Percentiles rank a stretch among this genome's conserved stretches.
These are phyloP conservation scores for Neoboletus subvelutipes DNA, from an alignment of 768 basidiomycete genomes.

Conservation along the genomic window DNA sequence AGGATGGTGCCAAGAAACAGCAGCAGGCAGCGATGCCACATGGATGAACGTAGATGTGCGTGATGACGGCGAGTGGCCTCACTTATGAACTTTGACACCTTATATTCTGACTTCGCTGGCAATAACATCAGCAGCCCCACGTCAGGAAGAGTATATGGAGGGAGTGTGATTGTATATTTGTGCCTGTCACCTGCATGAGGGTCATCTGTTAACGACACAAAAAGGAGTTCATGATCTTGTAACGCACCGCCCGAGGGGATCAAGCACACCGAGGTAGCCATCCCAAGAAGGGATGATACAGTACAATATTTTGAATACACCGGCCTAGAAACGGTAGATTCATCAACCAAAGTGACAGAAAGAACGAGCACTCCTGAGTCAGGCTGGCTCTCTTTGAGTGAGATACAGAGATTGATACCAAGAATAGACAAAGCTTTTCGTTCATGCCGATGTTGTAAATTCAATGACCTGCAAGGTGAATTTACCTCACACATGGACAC, in stretches of 20 bases:
- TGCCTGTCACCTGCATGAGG: background rate
- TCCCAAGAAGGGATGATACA: background rate
- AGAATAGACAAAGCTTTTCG: background rate
- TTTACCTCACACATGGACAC: background rate
- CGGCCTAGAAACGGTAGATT: background rate
- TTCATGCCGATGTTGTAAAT: background rate
- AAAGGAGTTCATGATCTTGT: background rate
- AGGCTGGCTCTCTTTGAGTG: background rate
- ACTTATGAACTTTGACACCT: background rate
- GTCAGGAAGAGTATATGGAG: background rate
- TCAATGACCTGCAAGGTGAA: background rate
- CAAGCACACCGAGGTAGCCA: background rate
- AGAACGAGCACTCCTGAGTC: background rate
- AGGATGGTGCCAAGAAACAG: conserved; percentile 7
- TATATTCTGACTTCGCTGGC: background rate
- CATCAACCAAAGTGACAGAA: background rate
- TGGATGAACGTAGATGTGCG: background rate
- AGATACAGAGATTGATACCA: background rate
- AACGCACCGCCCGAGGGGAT: background rate
- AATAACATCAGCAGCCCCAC: background rate
- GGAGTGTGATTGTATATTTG: background rate
- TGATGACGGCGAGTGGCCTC: background rate
- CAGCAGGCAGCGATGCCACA: background rate
- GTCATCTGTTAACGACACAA: background rate
- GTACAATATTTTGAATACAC: background rate